These are phyloP conservation scores for Massariosphaeria phaeospora DNA, from an alignment of 495 filamentous ascomycete genomes.

Conservation along the genomic window DNA sequence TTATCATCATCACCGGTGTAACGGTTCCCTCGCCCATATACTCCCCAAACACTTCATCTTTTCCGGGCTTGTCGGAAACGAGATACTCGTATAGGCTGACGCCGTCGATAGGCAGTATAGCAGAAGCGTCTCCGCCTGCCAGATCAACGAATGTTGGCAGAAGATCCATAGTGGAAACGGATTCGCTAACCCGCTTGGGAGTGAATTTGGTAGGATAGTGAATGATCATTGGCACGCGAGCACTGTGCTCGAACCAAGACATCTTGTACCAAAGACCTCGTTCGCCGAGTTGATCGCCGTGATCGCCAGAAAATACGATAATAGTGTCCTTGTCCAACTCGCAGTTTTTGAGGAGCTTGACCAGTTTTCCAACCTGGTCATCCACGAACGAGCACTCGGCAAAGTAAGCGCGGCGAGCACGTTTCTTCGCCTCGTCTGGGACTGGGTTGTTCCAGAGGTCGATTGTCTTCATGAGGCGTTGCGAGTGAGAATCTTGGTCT, in stretches of 20 bases:
- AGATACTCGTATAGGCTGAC: conserved; percentile 67
- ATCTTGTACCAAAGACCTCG: conserved; percentile 92
- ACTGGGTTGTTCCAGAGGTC: conserved; percentile 73
- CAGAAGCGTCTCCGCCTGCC: conserved; percentile 59
- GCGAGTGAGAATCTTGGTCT: conserved; percentile 75
- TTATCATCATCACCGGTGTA: conserved; percentile 86
- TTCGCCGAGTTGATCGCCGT: conserved; percentile 91
- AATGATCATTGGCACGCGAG: conserved; percentile 75
- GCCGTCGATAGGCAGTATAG: conserved; percentile 70
- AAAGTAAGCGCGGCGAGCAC: conserved; percentile 79
- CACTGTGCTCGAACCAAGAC: conserved; percentile 80
- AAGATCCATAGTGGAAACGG: conserved; percentile 81
- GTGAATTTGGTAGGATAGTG: conserved; percentile 62
- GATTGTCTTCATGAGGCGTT: conserved; percentile 73
- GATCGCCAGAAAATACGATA: conserved; percentile 80
- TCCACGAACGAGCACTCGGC: conserved; percentile 86
- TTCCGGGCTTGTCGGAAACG: conserved; percentile 50
- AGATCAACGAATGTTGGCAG: conserved; percentile 78
- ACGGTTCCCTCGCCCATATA: conserved; percentile 87
- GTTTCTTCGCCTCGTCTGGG: conserved; percentile 70
- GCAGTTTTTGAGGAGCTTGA: conserved; percentile 67
- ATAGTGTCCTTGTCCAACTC: conserved; percentile 75
- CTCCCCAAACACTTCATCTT: conserved; percentile 77
- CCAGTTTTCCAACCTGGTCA: conserved; percentile 74
- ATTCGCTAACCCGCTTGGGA: conserved; percentile 64